phyloP scores from a whole-genome alignment of 495 filamentous ascomycete genomes.

The Aspergillus nidulans region DNA sequence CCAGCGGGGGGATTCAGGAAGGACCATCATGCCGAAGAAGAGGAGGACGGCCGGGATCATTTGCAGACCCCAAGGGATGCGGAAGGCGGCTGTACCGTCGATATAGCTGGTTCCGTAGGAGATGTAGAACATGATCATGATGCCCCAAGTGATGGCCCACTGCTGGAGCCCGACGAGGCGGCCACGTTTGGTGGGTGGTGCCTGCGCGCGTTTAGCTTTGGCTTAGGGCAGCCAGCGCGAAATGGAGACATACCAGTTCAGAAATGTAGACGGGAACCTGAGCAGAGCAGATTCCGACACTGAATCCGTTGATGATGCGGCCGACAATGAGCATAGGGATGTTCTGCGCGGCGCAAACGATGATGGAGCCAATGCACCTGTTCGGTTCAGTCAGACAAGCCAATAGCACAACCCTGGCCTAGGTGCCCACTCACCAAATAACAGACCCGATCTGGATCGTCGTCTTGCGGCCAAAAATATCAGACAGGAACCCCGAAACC shows the following conservation, averaged over 20 bases:
- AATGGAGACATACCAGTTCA: too few species aligned
- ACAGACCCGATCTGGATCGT: constrained; percentile 60
- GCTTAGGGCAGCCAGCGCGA: too few species aligned
- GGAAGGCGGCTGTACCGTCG: constrained; percentile 54
- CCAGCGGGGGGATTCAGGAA: constrained; percentile 78
- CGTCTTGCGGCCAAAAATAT: constrained; percentile 61
- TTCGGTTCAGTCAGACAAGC: constrained; percentile 8
- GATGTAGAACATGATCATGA: constrained; percentile 70
- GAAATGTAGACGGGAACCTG: constrained; percentile 78
- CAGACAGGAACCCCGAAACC: constrained; percentile 61
- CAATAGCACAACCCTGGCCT: neutral
- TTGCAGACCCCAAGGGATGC: constrained; percentile 74
- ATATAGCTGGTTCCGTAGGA: constrained; percentile 24
- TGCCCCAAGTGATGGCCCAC: constrained; percentile 80
- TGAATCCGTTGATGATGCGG: constrained; percentile 71
- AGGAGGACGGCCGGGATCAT: constrained; percentile 66
- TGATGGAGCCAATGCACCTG: constrained; percentile 59
- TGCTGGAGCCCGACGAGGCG: constrained; percentile 68
- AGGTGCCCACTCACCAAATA: constrained; percentile 51
- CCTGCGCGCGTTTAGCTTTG: too few species aligned
- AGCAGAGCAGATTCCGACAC: constrained; percentile 73
- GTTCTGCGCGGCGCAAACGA: constrained; percentile 68
- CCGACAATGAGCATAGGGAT: constrained; percentile 70
- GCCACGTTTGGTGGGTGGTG: constrained; percentile 65
- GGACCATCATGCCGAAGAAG: constrained; percentile 56